Percentiles rank a stretch among this genome's conserved stretches.
phyloP scores from a whole-genome alignment of 2,329 filamentous ascomycete genomes.

The Teratosphaeria zuluensis region DNA sequence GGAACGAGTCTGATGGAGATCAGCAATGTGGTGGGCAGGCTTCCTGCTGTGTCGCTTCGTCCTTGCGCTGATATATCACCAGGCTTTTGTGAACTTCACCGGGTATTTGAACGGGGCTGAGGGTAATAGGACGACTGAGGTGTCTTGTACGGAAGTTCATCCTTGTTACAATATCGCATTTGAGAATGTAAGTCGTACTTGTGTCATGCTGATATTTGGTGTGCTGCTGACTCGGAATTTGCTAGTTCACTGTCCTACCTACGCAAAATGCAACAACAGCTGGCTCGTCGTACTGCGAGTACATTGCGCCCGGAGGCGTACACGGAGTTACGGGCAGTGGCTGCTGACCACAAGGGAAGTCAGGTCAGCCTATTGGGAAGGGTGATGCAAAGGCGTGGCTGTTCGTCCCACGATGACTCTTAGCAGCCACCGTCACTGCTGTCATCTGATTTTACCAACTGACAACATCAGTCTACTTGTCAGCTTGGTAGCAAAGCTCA shows the following conservation, averaged over 20 bases:
- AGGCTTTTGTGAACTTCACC: conserved; percentile 42
- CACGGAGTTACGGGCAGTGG: conserved; percentile 16
- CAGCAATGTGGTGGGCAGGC: conserved; percentile 25
- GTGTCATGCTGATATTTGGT: neutral
- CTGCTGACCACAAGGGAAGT: neutral
- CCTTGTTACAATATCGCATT: conserved; percentile 41
- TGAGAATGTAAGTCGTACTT: neutral
- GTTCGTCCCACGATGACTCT: neutral
- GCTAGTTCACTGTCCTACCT: neutral
- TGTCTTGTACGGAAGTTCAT: conserved; percentile 40
- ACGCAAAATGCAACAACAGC: conserved; percentile 23
- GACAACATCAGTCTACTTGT: neutral
- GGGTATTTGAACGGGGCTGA: conserved; percentile 29
- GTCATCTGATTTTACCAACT: neutral
- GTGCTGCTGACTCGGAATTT: conserved; percentile 24
- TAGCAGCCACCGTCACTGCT: neutral
- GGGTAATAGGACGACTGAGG: conserved; percentile 28
- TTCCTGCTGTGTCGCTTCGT: neutral
- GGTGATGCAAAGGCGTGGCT: neutral
- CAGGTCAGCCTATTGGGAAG: neutral
- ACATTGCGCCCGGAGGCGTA: conserved; percentile 29
- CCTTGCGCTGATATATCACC: neutral
- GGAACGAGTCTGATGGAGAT: conserved; percentile 45
- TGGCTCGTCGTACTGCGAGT: conserved; percentile 29
- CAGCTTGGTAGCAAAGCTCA: neutral